Base-by-base conservation (phyloP, 2,329 filamentous ascomycete species). In the Orbilia javanica region DNA sequence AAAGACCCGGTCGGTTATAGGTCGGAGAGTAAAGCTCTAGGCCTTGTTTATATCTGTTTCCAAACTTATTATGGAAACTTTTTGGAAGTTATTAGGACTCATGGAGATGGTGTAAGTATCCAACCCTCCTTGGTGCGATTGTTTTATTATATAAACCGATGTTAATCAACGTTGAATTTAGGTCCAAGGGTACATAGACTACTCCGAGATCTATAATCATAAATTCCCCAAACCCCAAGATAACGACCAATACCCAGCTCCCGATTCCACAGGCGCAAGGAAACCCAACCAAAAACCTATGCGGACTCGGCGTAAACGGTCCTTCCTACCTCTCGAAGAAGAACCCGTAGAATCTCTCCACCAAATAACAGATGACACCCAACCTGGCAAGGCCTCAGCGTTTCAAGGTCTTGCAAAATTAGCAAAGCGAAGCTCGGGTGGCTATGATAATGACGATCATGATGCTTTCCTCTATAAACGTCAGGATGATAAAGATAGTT, bases 151-250 rank as follows among this genome's bases (percentile, higher is more conserved):
- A 20, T 46, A 8, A 7, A 22, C 22, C 13, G 8, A 46, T 39
- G 2, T 15, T 15, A 15, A 39, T 8, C 6, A 46, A 46, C 4
- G 13, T 48, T 13, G 22, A 5, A 31, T 31, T 18, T 52, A 74
- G 70, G 25, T 74, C 27, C 22, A 50, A 57, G 64, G 25, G 29
- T 70, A 69, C 27, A 64, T 48, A 34, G 55, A 74, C 48, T 74
- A 74, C 34, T 20, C 29, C 15, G 57, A 55, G 7, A 27, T 68
- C 13, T 36, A 67, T 4, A 60, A 50, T 3, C 55, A 29, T 18
- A 73, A 60, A 31, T 22, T 22, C 60, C 69, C 22, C 18, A 36
- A 25, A 57, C 64, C 34, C 22, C n/a, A n/a, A 25, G 69, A 73
- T 27, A 22, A 73, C 27, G 60, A 73, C 25, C 27, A 31, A 18